Base-by-base conservation (phyloP, 1,139 yeast genomes). In the Debaryomycetaceae sp. region DNA sequence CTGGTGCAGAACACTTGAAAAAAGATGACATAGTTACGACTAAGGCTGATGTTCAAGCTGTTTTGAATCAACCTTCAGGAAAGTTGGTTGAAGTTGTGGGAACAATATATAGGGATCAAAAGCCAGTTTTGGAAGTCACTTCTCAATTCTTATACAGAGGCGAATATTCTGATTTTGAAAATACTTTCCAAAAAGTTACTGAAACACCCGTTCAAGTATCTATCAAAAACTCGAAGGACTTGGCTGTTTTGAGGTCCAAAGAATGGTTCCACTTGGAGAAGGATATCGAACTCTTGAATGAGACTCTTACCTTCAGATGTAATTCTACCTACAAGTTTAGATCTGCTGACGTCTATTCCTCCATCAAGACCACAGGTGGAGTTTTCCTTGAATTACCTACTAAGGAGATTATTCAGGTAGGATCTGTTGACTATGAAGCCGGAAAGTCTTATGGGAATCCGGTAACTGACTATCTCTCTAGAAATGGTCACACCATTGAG, bases 91-190 rank as follows among this genome's bases (percentile, higher is more conserved):
- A 90, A 68, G 99, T 93, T 58, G 81, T 87, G 57, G 99, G 99
- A 59, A 84, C 95, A 42, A 80, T 93, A 53, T 78, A 78, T 61
- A 84, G 96, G 68, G 88, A 80, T 24, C 82, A 81, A 45, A 66
- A 74, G 55, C 86, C 96, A 43, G 95, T 93, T 29, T 82, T 95
- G 91, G 97, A 91, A 67, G 97, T 93, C 48, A 84, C 87, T 35
- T 89, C 98, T 45, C 87, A 91, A 58, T 93, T 93, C 84, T 87
- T 95, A 72, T 93, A 93, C 83, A 83, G 99, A 66, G 99, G 99
- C 54, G 78, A 76, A 45, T 93, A 93, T 75, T 62, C 64, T 37
- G 99, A 95, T 68, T 95, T 78, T 63, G 87, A 84, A 65, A 90
- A 91, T 74, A 89, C 99, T 38, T 93, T 93, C 84, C 87, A 88